phyloP scores from a whole-genome alignment of 352 stramenopile species.

The Pythium pyrilobum region DNA sequence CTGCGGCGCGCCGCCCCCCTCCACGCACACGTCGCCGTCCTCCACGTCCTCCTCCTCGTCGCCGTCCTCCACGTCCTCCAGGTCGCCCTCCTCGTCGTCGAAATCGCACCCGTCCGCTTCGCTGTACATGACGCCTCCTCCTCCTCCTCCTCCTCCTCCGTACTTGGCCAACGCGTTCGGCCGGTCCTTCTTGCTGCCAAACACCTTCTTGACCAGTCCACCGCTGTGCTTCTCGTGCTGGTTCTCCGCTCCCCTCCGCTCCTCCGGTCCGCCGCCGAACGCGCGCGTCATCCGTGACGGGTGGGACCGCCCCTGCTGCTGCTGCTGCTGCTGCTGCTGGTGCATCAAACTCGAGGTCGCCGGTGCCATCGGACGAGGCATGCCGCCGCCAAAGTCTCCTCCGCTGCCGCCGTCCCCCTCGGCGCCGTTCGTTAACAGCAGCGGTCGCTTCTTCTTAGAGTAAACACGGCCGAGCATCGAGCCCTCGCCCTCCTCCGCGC shows the following conservation, averaged over 20 bases:
- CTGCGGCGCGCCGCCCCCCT: too few relatives aligned
- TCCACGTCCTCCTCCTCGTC: constrained; percentile 7
- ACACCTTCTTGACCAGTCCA: constrained; percentile 14
- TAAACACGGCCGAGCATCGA: constrained; percentile 12
- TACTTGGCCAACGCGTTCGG: background rate
- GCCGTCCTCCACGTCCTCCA: background rate
- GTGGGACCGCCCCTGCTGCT: background rate
- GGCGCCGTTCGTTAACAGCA: background rate
- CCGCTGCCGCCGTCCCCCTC: background rate
- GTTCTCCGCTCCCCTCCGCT: background rate
- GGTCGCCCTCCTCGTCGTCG: constrained; percentile 12
- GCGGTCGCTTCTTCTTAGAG: constrained; percentile 18
- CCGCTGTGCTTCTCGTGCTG: background rate
- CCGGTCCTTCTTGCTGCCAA: constrained; percentile 11
- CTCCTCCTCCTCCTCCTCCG: background rate
- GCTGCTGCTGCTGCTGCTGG: background rate
- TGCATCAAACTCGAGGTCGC: background rate
- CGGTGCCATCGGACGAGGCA: constrained; percentile 8
- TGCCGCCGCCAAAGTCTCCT: constrained; percentile 4
- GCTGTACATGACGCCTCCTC: constrained; percentile 15
- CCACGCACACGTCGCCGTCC: too few relatives aligned
- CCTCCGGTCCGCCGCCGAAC: background rate
- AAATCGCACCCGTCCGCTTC: constrained; percentile 12
- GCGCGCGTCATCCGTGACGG: constrained; percentile 8
- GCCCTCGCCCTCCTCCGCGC: background rate